These are phyloP conservation scores for Rhizophora apiculata DNA, from an alignment of 345 rosid genomes.

Conservation along the genomic window DNA sequence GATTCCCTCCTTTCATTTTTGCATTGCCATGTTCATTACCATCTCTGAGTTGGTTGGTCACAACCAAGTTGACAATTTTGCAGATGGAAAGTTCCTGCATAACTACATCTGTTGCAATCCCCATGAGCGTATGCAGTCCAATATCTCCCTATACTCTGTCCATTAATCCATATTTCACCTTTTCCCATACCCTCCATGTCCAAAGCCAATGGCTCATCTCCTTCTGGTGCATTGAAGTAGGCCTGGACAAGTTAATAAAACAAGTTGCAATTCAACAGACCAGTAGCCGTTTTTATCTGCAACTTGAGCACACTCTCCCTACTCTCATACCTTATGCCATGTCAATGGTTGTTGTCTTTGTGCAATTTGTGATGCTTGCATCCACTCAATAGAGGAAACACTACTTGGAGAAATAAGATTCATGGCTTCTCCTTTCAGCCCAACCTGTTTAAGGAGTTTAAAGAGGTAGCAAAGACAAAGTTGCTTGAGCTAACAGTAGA, in stretches of 20 bases:
- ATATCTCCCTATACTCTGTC: constrained; percentile 90
- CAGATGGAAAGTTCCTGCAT: constrained; percentile 72
- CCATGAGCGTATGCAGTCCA: constrained; percentile 91
- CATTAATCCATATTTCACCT: constrained; percentile 96
- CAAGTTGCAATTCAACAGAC: not conserved
- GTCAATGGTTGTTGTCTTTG: constrained; percentile 81
- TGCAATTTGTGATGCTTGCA: constrained; percentile 33
- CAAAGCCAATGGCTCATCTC: constrained; percentile 86
- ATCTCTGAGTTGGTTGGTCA: constrained; percentile 90
- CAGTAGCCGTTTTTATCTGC: not conserved
- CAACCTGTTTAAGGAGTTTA: constrained; percentile 50
- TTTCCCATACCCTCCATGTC: constrained; percentile 99
- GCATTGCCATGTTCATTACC: constrained; percentile 28
- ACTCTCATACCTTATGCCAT: constrained; percentile 80
- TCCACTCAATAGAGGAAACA: constrained; percentile 29
- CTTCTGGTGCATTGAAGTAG: constrained; percentile 86
- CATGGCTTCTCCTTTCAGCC: constrained; percentile 91
- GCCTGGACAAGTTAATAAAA: constrained; percentile 41
- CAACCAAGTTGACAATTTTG: constrained; percentile 84
- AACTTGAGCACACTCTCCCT: not conserved
- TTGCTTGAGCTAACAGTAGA: not conserved
- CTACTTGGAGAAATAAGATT: constrained; percentile 29
- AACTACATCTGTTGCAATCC: constrained; percentile 69
- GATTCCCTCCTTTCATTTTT: not conserved
- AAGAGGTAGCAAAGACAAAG: constrained; percentile 5